Evolutionary conservation across 306 rosid species (phyloP).

Genomic region (Calophaca sinica): DNA sequence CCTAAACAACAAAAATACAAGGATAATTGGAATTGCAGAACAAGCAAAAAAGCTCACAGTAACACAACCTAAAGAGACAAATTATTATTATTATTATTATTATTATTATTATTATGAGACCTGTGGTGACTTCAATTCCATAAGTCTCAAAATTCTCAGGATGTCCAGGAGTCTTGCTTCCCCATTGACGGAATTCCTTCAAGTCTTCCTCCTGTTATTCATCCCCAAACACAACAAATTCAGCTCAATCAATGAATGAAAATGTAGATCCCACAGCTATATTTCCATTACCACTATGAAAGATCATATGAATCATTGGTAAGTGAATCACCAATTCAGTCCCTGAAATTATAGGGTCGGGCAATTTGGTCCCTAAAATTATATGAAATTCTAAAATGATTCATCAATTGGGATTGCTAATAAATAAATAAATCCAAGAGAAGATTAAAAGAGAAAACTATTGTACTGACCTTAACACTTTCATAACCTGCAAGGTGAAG

Average conservation of each 20-base stretch:
- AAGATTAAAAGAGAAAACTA: neutral
- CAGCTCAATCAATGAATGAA: conserved; percentile 14
- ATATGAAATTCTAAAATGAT: too few relatives aligned
- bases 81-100: neutral
- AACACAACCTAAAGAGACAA: conserved; percentile 4
- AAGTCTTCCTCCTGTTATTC: conserved; percentile 82
- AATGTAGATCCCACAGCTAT: neutral
- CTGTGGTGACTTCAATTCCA: conserved; percentile 98
- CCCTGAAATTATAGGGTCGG: neutral
- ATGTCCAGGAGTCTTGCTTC: conserved; percentile 95
- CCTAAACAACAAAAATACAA: conserved; percentile 60
- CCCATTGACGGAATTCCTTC: conserved; percentile 89
- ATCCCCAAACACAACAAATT: conserved; percentile 32
- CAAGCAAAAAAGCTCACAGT: conserved; percentile 22
- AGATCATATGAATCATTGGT: too few relatives aligned
- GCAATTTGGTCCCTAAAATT: neutral
- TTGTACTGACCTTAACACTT: conserved; percentile 55
- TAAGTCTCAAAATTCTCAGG: conserved; percentile 97
- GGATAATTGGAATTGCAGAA: conserved; percentile 25
- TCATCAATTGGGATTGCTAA: too few relatives aligned
- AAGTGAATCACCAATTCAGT: too few relatives aligned
- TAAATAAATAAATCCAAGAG: too few relatives aligned
- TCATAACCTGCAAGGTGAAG: conserved; percentile 98
- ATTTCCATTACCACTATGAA: neutral
- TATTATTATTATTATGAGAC: conserved; percentile 41